A percentile compares a stretch with the other conserved stretches of the same genome.
These are phyloP conservation scores for Pyronema domesticum DNA, from an alignment of 495 filamentous ascomycete genomes.

Conservation along the genomic window DNA sequence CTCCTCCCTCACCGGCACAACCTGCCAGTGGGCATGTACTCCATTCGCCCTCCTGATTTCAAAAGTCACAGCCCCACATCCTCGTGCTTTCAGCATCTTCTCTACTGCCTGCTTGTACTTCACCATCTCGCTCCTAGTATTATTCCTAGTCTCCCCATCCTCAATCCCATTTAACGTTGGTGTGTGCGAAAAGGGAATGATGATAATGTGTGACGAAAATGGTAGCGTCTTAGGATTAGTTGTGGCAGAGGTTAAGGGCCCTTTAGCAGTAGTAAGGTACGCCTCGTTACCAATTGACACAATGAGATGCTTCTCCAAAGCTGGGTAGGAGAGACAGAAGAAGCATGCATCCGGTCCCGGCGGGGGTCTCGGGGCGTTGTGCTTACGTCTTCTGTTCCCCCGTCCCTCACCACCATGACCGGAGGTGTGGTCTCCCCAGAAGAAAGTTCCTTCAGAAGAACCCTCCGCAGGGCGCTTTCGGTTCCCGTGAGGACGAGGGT, in stretches of 20 bases:
- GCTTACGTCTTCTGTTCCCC: conserved; percentile 13
- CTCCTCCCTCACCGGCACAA: conserved; percentile 54
- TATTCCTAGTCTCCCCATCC: conserved; percentile 35
- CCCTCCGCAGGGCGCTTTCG: conserved; percentile 9
- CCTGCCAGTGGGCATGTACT: conserved; percentile 89
- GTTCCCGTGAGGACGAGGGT: neutral
- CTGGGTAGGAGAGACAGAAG: conserved; percentile 80
- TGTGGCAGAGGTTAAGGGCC: conserved; percentile 51
- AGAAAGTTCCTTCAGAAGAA: conserved; percentile 22
- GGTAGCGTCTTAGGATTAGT: conserved; percentile 44
- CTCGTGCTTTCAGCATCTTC: conserved; percentile 42
- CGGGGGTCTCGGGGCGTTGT: conserved; percentile 24
- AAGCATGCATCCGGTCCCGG: conserved; percentile 68
- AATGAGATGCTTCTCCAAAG: conserved; percentile 70
- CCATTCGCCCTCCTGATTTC: conserved; percentile 63
- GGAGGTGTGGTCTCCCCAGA: conserved; percentile 18
- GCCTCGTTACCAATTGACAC: conserved; percentile 65
- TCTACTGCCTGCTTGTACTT: conserved; percentile 57
- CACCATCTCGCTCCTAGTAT: conserved; percentile 59
- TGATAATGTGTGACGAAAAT: conserved; percentile 78
- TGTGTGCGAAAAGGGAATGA: conserved; percentile 68
- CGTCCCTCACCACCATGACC: conserved; percentile 6
- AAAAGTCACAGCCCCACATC: conserved; percentile 65
- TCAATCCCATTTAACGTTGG: conserved; percentile 46
- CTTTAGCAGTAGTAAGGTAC: conserved; percentile 85